Conservation (phyloP, 140 eudicot species). For the Cichorium intybus region DNA sequence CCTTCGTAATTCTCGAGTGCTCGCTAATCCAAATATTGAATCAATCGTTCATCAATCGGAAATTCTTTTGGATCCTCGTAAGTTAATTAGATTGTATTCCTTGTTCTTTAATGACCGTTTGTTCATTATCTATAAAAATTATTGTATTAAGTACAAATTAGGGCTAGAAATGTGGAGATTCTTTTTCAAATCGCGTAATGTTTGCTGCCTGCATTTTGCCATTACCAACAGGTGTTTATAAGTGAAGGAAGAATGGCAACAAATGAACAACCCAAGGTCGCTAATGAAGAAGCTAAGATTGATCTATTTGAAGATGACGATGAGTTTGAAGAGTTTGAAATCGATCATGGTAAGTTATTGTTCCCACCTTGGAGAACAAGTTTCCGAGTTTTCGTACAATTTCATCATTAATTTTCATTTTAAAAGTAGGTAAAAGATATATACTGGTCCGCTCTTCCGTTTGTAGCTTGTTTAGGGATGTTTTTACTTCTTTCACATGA, state of each 20-base stretch:
- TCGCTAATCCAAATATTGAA: not conserved
- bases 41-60: no score
- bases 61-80: constrained; percentile 20
- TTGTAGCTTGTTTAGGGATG: not conserved
- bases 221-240: constrained; percentile 7
- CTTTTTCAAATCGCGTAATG: not conserved
- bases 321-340: constrained; percentile 77
- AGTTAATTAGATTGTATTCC: constrained; percentile 12
- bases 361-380: constrained; percentile 22
- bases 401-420: not conserved
- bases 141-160: not conserved
- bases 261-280: constrained; percentile 44
- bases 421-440: not conserved
- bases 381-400: not conserved
- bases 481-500: not conserved
- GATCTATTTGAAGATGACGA: constrained; percentile 86
- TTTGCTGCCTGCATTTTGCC: not conserved
- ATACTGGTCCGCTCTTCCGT: not conserved
- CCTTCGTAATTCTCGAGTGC: not conserved
- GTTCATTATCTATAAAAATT: not conserved
- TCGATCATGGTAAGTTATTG: constrained; percentile 45
- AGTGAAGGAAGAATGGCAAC: constrained; percentile 30
- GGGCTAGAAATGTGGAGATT: constrained; percentile 17
- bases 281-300: constrained; percentile 60
- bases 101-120: not conserved